Evolutionary conservation across 164 flowering plant genomes (phyloP).

Genomic region (Cinnamomum micranthum): DNA sequence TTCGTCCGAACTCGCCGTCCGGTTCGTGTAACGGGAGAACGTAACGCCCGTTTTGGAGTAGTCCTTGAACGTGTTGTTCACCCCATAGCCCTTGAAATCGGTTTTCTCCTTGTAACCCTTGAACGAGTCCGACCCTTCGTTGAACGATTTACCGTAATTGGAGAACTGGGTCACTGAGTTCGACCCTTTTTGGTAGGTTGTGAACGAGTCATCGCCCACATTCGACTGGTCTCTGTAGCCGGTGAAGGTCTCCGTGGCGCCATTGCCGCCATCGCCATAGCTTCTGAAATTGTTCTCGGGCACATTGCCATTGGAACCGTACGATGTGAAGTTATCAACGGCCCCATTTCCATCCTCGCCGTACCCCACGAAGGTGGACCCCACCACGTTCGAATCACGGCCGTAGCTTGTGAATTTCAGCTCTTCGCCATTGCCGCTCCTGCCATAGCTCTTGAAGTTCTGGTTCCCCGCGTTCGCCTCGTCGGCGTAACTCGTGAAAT

Average conservation of each 20-base stretch:
- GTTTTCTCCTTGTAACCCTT: constrained; percentile 51
- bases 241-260: constrained; percentile 37
- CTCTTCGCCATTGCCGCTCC: constrained; percentile 43
- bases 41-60: constrained; percentile 35
- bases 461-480: constrained; percentile 58
- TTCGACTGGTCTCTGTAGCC: constrained; percentile 65
- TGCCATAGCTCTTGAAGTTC: constrained; percentile 55
- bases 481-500: constrained; percentile 45
- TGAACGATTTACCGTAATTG: constrained; percentile 71
- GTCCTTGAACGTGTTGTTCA: constrained; percentile 45
- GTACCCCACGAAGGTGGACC: constrained; percentile 53
- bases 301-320: constrained; percentile 46
- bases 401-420: constrained; percentile 49
- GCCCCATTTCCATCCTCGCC: constrained; percentile 47
- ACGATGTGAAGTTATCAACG: constrained; percentile 53
- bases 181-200: constrained; percentile 56
- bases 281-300: constrained; percentile 53
- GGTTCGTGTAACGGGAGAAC: constrained; percentile 39
- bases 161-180: constrained; percentile 41
- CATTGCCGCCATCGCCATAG: constrained; percentile 51
- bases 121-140: constrained; percentile 56
- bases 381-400: constrained; percentile 39
- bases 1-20: background rate
- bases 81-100: constrained; percentile 53
- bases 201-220: constrained; percentile 64